These are phyloP conservation scores for Xylaria sp. DNA, from an alignment of 495 filamentous ascomycete genomes.

Conservation along the genomic window DNA sequence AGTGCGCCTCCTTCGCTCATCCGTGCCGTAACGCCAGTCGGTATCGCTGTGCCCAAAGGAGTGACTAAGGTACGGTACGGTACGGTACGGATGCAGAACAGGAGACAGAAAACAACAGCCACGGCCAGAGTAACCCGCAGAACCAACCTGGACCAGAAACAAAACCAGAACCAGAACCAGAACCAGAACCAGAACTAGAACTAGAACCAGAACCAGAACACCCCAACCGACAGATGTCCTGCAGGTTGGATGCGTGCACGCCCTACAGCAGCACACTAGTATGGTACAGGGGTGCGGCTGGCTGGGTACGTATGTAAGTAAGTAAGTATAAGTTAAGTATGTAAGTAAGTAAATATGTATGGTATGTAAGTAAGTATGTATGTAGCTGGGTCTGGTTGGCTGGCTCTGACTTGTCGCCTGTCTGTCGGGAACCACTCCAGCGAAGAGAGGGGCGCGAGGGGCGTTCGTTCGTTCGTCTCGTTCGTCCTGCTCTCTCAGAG, in stretches of 20 bases:
- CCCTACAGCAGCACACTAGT: conserved; percentile 12
- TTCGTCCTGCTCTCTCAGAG: background rate
- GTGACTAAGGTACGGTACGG: too few relatives aligned
- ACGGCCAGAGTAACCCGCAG: conserved; percentile 1
- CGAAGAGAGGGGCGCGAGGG: background rate
- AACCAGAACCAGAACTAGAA: background rate
- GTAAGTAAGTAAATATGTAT: too few relatives aligned
- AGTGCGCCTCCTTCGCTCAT: conserved; percentile 6
- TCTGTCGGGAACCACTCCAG: conserved; percentile 1
- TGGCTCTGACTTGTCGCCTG: conserved; percentile 20
- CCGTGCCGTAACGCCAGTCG: conserved; percentile 15
- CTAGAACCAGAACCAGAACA: too few relatives aligned
- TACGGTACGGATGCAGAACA: background rate
- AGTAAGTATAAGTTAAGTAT: too few relatives aligned
- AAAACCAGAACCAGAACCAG: background rate
- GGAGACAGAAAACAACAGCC: background rate
- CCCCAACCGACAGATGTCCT: conserved; percentile 6
- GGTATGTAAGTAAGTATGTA: too few relatives aligned
- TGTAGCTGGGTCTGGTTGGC: conserved; percentile 19
- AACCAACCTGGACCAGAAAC: background rate
- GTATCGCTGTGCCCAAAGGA: conserved; percentile 16
- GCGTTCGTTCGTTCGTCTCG: background rate
- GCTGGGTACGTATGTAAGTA: too few relatives aligned
- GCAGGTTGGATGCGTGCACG: conserved; percentile 3
- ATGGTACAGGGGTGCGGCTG: conserved; percentile 17